Base-by-base conservation (phyloP, 805 yeast species). In the Blastobotrys americana region DNA sequence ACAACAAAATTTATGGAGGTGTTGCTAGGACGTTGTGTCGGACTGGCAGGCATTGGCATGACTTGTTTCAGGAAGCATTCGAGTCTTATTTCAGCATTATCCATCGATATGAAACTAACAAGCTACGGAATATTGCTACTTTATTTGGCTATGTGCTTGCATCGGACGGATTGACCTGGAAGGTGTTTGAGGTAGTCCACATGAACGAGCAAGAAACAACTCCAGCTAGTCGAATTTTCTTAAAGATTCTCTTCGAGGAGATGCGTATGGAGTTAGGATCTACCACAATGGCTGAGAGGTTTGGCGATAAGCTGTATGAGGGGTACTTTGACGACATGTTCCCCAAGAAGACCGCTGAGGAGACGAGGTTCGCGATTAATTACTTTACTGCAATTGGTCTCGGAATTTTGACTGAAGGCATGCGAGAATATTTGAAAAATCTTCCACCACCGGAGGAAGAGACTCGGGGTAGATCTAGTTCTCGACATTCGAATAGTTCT, bases 301-400 rank as follows among this genome's bases (percentile, higher is more conserved):
- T 85, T 4, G 54, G 63, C 2, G 84, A 82, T 47, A 73, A 71
- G 0, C 74, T 73, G 45, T 66, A 77, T 15, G 68, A 69, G 41
- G 73, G 74, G 0, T 71, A 54, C 39, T 47, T 82, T 25, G 52
- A 48, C 1, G 86, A 86, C 0, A 52, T 89, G 33, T 84, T 89
- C 55, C 96, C 96, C 52, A 41, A 58, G 17, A 63, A 63, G 13
- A 61, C 63, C 15, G 53, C 52, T 35, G 54, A 42, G 5, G 63
- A 65, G 21, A 58, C 65, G 2, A 42, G 90, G 47, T 90, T 89
- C 59, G 74, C 94, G 1, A 87, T 88, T 58, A 90, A 90, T 58
- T 90, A 73, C 60, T 90, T 90, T 63, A 90, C 97, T 0, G 96
- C 97, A 1, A 87, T 90, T 49, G 94, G 94, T 0, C 61, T 90